Evolutionary conservation across 495 filamentous ascomycete species (phyloP), one percentile per base, ranked within the genome.

Genomic region (Clohesyomyces aquaticus): DNA sequence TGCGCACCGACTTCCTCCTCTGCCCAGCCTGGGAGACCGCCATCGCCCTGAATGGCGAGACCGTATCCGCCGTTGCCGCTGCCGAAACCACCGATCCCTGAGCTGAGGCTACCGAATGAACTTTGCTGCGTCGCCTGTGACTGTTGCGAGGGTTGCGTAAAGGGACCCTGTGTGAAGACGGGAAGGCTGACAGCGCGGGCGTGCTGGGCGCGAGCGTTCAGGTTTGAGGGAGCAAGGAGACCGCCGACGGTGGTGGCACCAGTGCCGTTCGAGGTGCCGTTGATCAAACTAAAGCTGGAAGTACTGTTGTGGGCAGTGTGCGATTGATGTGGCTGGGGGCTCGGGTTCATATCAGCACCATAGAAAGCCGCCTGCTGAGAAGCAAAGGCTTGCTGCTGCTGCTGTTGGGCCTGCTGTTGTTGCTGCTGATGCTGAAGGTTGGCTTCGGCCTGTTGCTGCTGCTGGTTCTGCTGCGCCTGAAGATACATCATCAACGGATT

Each of bases 401-500:
- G 62, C 26, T 65, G 62, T 21, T 59, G 70, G 80, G 80, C 2
- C 80, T 77, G 64, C 84, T 83, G 46, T 70, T 72, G 54, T 77
- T 75, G 77, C 60, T 79, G 80, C 41, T 68, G 74, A 29, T 72
- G 71, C 58, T 86, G 83, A 4, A 83, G 66, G 38, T 75, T 74
- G 26, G 76, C 75, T 43, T 84, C 73, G 19, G 78, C 75, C 70
- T 72, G 51, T 78, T 77, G 78, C 65, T 80, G 80, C 65, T 80
- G 80, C 35, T 73, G 71, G 59, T 83, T 82, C 66, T 85, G 82
- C 58, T 87, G 84, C 52, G 84, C 84, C 47, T 80, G 83, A 42
- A 96, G 84, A 74, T 96, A 96, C 87, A 96, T 83, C n/a, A 91
- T 95, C 71, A 98, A 77, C 0, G 94, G 94, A 74, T 98, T 98